Conservation (phyloP, 441 rosid genomes). For the Omphalea diandra region DNA sequence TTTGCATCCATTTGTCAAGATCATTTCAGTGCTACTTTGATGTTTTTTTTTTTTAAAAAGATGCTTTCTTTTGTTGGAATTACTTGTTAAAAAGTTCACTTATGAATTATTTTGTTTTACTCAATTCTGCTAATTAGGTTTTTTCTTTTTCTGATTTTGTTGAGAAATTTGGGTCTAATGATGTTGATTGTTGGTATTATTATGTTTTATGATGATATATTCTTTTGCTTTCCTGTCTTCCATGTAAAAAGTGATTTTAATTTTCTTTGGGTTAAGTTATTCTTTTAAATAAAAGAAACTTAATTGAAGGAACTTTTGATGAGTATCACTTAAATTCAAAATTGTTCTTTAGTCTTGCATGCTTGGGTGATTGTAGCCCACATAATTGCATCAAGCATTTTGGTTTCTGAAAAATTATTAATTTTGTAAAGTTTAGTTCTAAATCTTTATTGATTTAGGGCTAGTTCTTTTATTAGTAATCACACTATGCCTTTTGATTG, state of each 20-base stretch:
- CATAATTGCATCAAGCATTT: conserved; percentile 2
- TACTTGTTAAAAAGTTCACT: not conserved
- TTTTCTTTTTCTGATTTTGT: not conserved
- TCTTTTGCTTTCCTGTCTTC: not conserved
- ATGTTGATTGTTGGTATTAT: not conserved
- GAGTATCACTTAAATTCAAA: not conserved
- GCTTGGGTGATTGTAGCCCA: not conserved
- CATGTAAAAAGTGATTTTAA: not conserved
- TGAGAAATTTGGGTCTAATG: not conserved
- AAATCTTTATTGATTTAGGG: not conserved
- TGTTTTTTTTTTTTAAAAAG: not conserved
- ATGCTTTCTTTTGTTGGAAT: not conserved
- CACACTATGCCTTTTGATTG: not conserved
- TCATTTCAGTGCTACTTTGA: not conserved
- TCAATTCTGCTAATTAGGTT: not conserved
- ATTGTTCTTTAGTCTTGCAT: not conserved
- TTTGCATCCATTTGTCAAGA: not conserved
- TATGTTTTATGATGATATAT: not conserved
- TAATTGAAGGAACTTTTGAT: too few relatives aligned
- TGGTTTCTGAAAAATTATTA: not conserved
- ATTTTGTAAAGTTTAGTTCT: not conserved
- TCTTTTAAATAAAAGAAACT: not conserved
- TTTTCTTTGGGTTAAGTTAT: not conserved
- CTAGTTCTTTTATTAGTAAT: not conserved
- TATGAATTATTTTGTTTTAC: not conserved